These are phyloP conservation scores for Hygrophorus russula DNA, from an alignment of 768 basidiomycete genomes.

Conservation along the genomic window DNA sequence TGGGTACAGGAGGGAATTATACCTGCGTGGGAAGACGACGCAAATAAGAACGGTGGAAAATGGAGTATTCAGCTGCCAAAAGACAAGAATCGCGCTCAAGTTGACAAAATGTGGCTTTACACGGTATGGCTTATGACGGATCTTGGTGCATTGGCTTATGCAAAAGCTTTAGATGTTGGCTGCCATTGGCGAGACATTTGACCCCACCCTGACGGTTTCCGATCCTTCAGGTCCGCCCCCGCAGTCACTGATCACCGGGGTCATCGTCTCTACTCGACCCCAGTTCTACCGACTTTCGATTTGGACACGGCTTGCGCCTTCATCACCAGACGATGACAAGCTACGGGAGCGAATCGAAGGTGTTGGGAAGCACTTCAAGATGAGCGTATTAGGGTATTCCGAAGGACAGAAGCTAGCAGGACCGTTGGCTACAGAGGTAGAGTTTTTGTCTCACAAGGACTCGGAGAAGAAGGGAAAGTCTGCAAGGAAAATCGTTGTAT, in stretches of 20 bases:
- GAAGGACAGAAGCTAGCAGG: slow-evolving; percentile 68
- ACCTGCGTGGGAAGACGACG: slow-evolving; percentile 95
- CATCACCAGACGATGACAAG: slow-evolving; percentile 33
- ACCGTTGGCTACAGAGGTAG: slow-evolving; percentile 89
- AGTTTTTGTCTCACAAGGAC: slow-evolving; percentile 91
- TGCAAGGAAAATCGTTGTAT: slow-evolving; percentile 70
- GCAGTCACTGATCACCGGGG: slow-evolving; percentile 74
- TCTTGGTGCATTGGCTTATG: background rate
- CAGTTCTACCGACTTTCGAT: slow-evolving; percentile 95
- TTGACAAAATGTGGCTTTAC: slow-evolving; percentile 98
- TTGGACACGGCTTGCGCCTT: slow-evolving; percentile 87
- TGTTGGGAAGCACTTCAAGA: slow-evolving; percentile 89
- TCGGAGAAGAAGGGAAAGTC: slow-evolving; percentile 88
- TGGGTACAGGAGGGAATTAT: slow-evolving; percentile 76
- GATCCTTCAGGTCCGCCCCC: slow-evolving; percentile 31
- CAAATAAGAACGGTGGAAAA: slow-evolving; percentile 95
- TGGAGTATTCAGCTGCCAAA: slow-evolving; percentile 97
- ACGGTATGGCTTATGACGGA: too few relatives aligned
- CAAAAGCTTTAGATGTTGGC: slow-evolving; percentile 78
- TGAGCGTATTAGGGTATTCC: slow-evolving; percentile 69
- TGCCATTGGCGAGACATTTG: slow-evolving; percentile 98
- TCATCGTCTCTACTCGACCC: slow-evolving; percentile 89
- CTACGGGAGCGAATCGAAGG: slow-evolving; percentile 74
- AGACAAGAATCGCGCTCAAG: slow-evolving; percentile 75
- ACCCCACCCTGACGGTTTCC: slow-evolving; percentile 58